These are phyloP conservation scores for Fagus crenata DNA, from an alignment of 306 rosid species.

Conservation along the genomic window DNA sequence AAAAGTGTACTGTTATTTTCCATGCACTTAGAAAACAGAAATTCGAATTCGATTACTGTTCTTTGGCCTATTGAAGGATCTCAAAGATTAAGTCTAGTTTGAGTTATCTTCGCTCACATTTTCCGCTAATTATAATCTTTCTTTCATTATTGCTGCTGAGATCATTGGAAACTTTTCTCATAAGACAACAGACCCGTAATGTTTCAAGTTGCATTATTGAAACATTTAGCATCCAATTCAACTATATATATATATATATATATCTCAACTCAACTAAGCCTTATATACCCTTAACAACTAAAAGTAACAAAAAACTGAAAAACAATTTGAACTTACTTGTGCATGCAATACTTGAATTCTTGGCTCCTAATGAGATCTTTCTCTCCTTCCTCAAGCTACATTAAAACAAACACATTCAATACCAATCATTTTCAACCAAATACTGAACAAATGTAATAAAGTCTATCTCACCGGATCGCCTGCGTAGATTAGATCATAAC, in stretches of 20 bases:
- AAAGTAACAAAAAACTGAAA: conserved; percentile 8
- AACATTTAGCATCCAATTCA: not conserved
- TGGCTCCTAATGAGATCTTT: conserved; percentile 77
- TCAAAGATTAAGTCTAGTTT: too few relatives aligned
- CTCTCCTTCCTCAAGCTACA: conserved; percentile 97
- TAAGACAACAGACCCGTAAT: too few relatives aligned
- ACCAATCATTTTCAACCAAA: conserved; percentile 9
- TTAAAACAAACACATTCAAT: conserved; percentile 14
- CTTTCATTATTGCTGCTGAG: too few relatives aligned
- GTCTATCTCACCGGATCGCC: conserved; percentile 77
- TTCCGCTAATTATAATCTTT: too few relatives aligned
- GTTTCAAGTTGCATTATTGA: not conserved
- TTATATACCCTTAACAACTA: not conserved
- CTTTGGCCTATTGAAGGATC: too few relatives aligned
- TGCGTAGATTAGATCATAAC: conserved; percentile 73
- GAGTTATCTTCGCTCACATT: too few relatives aligned
- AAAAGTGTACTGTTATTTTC: too few relatives aligned
- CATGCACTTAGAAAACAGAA: too few relatives aligned
- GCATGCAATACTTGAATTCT: conserved; percentile 83
- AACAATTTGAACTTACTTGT: conserved; percentile 57
- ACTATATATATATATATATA: not conserved
- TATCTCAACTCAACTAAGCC: not conserved
- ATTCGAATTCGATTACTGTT: too few relatives aligned
- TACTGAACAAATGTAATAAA: conserved; percentile 11
- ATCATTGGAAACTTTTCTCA: too few relatives aligned